phyloP scores from a whole-genome alignment of 2,329 filamentous ascomycete species.

The Rachicladosporium sp. region DNA sequence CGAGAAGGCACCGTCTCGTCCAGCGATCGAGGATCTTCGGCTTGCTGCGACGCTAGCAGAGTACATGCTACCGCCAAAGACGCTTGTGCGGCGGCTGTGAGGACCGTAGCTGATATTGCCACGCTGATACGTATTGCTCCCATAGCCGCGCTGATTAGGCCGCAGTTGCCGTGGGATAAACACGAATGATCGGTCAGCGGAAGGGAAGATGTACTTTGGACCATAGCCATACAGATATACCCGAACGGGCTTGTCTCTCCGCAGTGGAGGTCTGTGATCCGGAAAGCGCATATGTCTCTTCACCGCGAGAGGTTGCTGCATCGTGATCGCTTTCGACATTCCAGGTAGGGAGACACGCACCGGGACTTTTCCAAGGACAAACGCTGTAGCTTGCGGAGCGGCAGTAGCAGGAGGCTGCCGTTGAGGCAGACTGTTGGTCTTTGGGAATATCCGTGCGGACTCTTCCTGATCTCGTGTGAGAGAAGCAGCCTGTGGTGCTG shows the following conservation, averaged over 20 bases:
- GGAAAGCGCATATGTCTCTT: slow-evolving; percentile 90
- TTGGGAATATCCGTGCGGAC: slow-evolving; percentile 14
- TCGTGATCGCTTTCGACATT: slow-evolving; percentile 49
- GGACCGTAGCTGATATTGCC: slow-evolving; percentile 55
- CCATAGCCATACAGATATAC: slow-evolving; percentile 73
- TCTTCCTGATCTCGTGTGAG: slow-evolving; percentile 13
- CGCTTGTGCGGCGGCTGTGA: slow-evolving; percentile 67
- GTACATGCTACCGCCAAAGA: slow-evolving; percentile 70
- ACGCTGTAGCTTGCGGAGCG: slow-evolving; percentile 1
- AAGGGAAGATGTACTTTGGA: slow-evolving; percentile 83
- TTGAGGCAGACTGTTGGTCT: no score
- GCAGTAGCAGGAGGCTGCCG: slow-evolving; percentile 3
- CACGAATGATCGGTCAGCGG: slow-evolving; percentile 83
- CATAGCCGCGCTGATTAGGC: slow-evolving; percentile 75
- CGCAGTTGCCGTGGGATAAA: slow-evolving; percentile 91
- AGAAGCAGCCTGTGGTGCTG: slow-evolving; percentile 8
- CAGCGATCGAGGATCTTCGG: slow-evolving; percentile 64
- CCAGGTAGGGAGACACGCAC: slow-evolving; percentile 61
- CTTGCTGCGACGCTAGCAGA: slow-evolving; percentile 78
- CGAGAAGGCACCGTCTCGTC: slow-evolving; percentile 62
- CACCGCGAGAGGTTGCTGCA: slow-evolving; percentile 64
- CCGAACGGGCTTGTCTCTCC: slow-evolving; percentile 90
- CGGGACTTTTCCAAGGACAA: no score
- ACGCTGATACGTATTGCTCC: slow-evolving; percentile 56
- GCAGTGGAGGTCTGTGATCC: slow-evolving; percentile 83